phyloP scores from a whole-genome alignment of 2,329 filamentous ascomycete species.

The Septoria linicola region DNA sequence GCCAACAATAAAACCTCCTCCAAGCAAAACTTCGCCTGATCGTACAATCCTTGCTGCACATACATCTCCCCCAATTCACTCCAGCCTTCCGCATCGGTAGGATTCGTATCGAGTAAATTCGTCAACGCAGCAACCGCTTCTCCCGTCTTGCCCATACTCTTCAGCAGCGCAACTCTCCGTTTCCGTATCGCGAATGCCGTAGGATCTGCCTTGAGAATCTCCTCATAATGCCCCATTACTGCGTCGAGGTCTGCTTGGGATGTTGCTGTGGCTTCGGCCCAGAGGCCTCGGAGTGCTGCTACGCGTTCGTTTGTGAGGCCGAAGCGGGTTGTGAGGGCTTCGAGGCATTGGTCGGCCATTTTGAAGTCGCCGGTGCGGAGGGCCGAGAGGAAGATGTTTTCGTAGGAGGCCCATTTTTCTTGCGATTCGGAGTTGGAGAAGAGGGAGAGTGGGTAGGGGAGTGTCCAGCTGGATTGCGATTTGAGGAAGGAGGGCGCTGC shows the following conservation, averaged over 20 bases:
- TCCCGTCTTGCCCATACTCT: constrained; percentile 64
- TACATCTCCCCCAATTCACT: constrained; percentile 88
- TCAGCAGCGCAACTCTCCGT: constrained; percentile 75
- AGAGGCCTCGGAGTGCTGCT: constrained; percentile 76
- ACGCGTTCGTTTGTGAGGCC: constrained; percentile 81
- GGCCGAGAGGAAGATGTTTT: constrained; percentile 82
- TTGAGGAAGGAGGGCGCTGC: constrained; percentile 43
- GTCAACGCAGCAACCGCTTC: constrained; percentile 76
- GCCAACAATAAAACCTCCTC: constrained; percentile 86
- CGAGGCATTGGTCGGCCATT: constrained; percentile 71
- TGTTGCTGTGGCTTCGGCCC: constrained; percentile 77
- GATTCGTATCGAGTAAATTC: constrained; percentile 74
- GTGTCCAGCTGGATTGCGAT: constrained; percentile 38
- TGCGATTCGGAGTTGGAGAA: constrained; percentile 63
- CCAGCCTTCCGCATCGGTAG: constrained; percentile 92
- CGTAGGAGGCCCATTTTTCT: constrained; percentile 80
- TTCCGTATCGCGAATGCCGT: constrained; percentile 86
- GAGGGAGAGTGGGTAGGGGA: constrained; percentile 54
- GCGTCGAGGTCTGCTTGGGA: constrained; percentile 64
- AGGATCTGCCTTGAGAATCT: constrained; percentile 68
- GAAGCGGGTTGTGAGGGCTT: constrained; percentile 75
- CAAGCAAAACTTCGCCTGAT: constrained; percentile 81
- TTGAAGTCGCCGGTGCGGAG: constrained; percentile 80
- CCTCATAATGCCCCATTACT: constrained; percentile 75
- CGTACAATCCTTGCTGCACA: constrained; percentile 70